Conservation (phyloP, 2,329 filamentous ascomycete genomes). For the Colletotrichum filicis region DNA sequence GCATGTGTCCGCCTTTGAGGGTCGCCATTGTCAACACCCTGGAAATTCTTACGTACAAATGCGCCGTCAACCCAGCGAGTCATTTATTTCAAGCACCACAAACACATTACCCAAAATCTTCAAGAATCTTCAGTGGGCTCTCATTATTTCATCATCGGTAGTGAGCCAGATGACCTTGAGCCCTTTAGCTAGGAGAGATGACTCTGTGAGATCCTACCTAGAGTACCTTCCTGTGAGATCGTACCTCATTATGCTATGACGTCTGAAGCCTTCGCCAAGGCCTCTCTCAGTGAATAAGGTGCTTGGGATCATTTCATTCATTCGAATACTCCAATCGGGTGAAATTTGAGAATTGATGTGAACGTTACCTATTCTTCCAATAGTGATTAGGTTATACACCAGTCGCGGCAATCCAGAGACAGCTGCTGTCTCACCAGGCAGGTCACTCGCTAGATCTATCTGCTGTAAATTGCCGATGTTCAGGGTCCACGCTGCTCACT, state of each 20-base stretch:
- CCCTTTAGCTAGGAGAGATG: not conserved
- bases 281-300: not conserved
- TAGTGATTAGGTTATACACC: no score
- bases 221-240: no score
- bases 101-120: not conserved
- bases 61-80: not conserved
- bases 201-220: not conserved
- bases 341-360: not conserved
- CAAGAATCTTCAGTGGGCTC: not conserved
- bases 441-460: not conserved
- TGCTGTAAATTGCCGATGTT: not conserved
- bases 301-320: not conserved
- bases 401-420: no score
- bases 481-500: not conserved
- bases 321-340: not conserved
- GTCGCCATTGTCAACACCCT: not conserved
- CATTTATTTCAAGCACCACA: not conserved
- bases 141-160: no score
- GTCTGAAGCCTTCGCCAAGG: not conserved
- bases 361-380: not conserved
- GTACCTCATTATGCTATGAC: no score
- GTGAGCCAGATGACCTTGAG: no score
- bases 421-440: not conserved
- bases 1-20: no score
- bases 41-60: not conserved